Base-by-base conservation (phyloP, 1,284 basidiomycete genomes). In the Malassezia caprae region DNA sequence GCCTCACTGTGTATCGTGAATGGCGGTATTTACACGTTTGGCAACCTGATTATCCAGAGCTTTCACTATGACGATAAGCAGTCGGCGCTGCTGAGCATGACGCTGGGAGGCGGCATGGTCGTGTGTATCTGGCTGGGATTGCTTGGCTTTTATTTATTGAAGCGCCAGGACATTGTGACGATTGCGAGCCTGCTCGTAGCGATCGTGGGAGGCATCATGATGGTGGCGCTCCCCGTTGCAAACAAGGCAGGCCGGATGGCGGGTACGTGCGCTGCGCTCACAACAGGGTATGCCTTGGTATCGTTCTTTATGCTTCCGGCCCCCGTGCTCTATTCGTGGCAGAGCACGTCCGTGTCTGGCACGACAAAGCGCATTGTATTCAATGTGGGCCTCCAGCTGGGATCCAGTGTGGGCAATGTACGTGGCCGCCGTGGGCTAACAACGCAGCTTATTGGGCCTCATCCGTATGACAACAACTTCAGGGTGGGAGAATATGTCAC, bases 341-440 rank as follows among this genome's bases (percentile, higher is more conserved):
- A 67, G 4, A 46, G 46, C 2, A 58, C 54, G 19, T 56, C 58
- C 35, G 58, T 69, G 4, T 60, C 62, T 7, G 71, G 71, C 17
- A 62, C 66, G 17, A 72, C 64, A n/a, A 73, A 73, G 53, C 59
- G 65, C 23, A 60, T 72, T 37, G 53, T 67, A 19, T 64, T 69
- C 50, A 68, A 69, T 50, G 59, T 59, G 12, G 34, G 59, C 10
- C 55, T 68, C 4, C 68, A 71, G 21, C 31, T 72, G 37, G 71
- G 62, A 6, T 70, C 68, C 44, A 62, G 61, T 30, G 55, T 56
- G 8, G 68, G 68, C 11, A 73, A 72, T 52, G 56, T 67, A 2
- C 54, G 67, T 40, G 66, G 6, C 63, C 15, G 11, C 21, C 26
- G 37, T 34, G 23, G 17, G 3, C 37, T 39, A 10, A 39, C 37